Evolutionary conservation across 2,329 filamentous ascomycete species (phyloP).

Genomic region (Ceratocystis lukuohia): DNA sequence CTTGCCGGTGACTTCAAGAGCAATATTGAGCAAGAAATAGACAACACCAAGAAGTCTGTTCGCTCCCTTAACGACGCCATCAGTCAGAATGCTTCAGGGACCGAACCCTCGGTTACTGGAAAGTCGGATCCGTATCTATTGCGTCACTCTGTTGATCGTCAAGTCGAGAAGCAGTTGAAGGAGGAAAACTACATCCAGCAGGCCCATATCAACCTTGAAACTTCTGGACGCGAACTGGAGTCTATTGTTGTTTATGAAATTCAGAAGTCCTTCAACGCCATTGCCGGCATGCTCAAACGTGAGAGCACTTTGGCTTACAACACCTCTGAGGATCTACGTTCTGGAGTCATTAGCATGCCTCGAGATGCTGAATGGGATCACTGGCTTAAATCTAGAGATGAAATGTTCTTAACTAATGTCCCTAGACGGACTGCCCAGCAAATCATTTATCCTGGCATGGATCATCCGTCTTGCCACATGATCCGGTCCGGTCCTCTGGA

Average conservation of each 20-base stretch:
- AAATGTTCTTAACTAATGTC: constrained; percentile 74
- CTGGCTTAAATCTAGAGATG: constrained; percentile 57
- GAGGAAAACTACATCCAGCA: constrained; percentile 96
- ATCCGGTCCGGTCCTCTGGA: constrained; percentile 84
- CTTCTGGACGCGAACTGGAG: constrained; percentile 85
- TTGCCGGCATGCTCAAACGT: constrained; percentile 79
- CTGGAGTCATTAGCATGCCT: constrained; percentile 80
- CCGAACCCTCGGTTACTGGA: constrained; percentile 53
- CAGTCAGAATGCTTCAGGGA: constrained; percentile 65
- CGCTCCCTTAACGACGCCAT: constrained; percentile 69
- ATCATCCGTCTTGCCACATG: constrained; percentile 69
- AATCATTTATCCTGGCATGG: constrained; percentile 82
- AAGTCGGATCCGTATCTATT: constrained; percentile 89
- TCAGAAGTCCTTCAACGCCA: constrained; percentile 92
- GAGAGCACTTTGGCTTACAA: constrained; percentile 73
- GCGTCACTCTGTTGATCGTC: constrained; percentile 70
- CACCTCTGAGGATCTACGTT: constrained; percentile 66
- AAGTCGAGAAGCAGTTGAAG: constrained; percentile 83
- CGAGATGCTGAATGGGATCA: constrained; percentile 83
- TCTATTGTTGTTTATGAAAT: constrained; percentile 95
- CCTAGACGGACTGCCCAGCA: constrained; percentile 66
- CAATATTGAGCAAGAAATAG: constrained; percentile 88
- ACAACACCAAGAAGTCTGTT: constrained; percentile 65
- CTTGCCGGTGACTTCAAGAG: constrained; percentile 94
- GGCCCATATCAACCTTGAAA: constrained; percentile 91